Evolutionary conservation across 1,139 yeast species (phyloP).

Genomic region (Yamadazyma sp.): DNA sequence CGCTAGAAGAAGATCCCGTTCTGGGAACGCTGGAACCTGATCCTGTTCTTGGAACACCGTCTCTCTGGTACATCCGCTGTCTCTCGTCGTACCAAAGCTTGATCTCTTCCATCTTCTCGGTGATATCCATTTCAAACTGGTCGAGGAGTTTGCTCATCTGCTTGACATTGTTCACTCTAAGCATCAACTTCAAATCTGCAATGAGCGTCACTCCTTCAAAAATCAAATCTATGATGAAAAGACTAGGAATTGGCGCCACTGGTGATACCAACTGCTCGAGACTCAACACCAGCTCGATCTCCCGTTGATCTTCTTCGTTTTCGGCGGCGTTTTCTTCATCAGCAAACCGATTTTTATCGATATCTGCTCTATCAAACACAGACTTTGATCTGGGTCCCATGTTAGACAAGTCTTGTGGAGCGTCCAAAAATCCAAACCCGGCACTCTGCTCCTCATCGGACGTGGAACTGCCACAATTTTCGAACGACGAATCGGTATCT

Average conservation of each 20-base stretch:
- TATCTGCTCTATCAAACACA: slow-evolving; percentile 32
- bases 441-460: not conserved
- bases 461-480: not conserved
- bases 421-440: slow-evolving; percentile 1
- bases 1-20: no score
- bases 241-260: slow-evolving; percentile 52
- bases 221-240: slow-evolving; percentile 54
- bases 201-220: slow-evolving; percentile 60
- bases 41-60: not conserved
- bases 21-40: slow-evolving; percentile 4
- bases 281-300: slow-evolving; percentile 26
- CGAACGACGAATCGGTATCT: slow-evolving; percentile 1
- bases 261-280: slow-evolving; percentile 56
- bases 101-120: slow-evolving; percentile 16
- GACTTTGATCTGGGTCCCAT: slow-evolving; percentile 39
- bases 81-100: slow-evolving; percentile 6
- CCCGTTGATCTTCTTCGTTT: slow-evolving; percentile 10
- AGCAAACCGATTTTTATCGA: slow-evolving; percentile 13
- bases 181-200: slow-evolving; percentile 62
- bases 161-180: slow-evolving; percentile 61
- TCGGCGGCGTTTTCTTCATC: slow-evolving; percentile 12
- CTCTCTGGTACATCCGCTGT: slow-evolving; percentile 8
- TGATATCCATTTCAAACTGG: slow-evolving; percentile 32
- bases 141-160: slow-evolving; percentile 51
- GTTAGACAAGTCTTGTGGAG: slow-evolving; percentile 18